Evolutionary conservation across 2,329 filamentous ascomycete genomes (phyloP), one percentile per base, ranked within the genome.

Genomic region (Alternaria viburni): DNA sequence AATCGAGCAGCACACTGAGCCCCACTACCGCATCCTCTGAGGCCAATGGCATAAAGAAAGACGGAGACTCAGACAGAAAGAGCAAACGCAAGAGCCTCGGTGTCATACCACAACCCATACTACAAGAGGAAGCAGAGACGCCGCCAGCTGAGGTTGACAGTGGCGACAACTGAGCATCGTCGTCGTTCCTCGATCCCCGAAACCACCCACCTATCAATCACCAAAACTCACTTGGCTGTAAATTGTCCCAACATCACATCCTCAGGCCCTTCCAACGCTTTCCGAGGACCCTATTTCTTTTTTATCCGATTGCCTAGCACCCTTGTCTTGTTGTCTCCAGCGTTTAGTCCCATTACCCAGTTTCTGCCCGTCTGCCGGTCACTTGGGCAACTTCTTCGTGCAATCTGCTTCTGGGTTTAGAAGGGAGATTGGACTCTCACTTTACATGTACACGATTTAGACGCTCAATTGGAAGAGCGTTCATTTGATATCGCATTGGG

Each of bases 11-110:
- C 25, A 57, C 54, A 13, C 61, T 65, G 17, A 73, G 62, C 32
- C 68, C 73, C 1, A 69, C 65, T 0, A 36, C 68, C 12, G 64
- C 72, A 15, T 54, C 67, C 1, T 54, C 71, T 11, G 69, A 75
- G 2, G 43, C 70, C 15, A 77, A 78, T 21, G 74, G 75, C 6
- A 61, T 66, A 8, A 62, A 67, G 25, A 75, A 71, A 44, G 57
- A 70, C 8, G 67, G 72, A 9, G 72, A 75, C 9, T 71, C 73
- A 7, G 74, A 77, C 21, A 77, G 74, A 65, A 78, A 76, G 60
- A 69, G 51, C 55, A 79, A 77, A 68, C 69, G 77, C 57, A 78
- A 67, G 66, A 78, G 76, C 46, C 36, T 76, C 19, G 69, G 71
- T 8, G 69, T 77, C 15, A 65, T 73, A 10, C 76, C 74, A 2